A percentile compares a stretch with the other conserved stretches of the same genome.
These are phyloP conservation scores for Alternaria arbusti DNA, from an alignment of 2,329 filamentous ascomycete genomes.

Conservation along the genomic window DNA sequence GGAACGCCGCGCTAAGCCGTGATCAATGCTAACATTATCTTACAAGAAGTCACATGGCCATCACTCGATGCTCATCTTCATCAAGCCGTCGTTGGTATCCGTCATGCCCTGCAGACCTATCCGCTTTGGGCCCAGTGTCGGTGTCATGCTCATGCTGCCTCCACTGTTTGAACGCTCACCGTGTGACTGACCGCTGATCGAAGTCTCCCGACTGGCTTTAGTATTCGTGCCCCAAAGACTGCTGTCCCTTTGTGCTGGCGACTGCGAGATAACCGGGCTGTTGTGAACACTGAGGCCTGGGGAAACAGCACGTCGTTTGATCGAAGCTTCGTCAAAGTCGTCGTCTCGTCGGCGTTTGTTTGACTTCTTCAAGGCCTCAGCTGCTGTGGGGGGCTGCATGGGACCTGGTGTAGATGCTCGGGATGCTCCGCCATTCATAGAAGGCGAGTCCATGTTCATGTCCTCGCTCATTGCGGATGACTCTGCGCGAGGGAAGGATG, in stretches of 20 bases:
- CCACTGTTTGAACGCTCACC: slow-evolving; percentile 56
- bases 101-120: slow-evolving; percentile 82
- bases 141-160: slow-evolving; percentile 55
- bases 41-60: not conserved
- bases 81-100: slow-evolving; percentile 92
- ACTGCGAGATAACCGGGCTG: slow-evolving; percentile 82
- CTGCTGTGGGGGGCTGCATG: slow-evolving; percentile 46
- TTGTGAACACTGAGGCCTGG: slow-evolving; percentile 91
- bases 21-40: not conserved
- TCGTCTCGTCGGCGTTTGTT: slow-evolving; percentile 85
- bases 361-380: slow-evolving; percentile 51
- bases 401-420: slow-evolving; percentile 48
- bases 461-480: slow-evolving; percentile 68
- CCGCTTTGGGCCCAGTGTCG: slow-evolving; percentile 54
- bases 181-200: slow-evolving; percentile 59
- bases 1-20: slow-evolving; percentile 37
- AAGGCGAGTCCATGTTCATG: slow-evolving; percentile 73
- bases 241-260: slow-evolving; percentile 75
- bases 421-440: slow-evolving; percentile 38
- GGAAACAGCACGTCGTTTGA: slow-evolving; percentile 90
- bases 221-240: slow-evolving; percentile 76
- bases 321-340: slow-evolving; percentile 84
- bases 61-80: slow-evolving; percentile 96
- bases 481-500: slow-evolving; percentile 62
- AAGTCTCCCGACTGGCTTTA: slow-evolving; percentile 64